Conservation (phyloP, 257 asterid genomes). For the Phtheirospermum japonicum region DNA sequence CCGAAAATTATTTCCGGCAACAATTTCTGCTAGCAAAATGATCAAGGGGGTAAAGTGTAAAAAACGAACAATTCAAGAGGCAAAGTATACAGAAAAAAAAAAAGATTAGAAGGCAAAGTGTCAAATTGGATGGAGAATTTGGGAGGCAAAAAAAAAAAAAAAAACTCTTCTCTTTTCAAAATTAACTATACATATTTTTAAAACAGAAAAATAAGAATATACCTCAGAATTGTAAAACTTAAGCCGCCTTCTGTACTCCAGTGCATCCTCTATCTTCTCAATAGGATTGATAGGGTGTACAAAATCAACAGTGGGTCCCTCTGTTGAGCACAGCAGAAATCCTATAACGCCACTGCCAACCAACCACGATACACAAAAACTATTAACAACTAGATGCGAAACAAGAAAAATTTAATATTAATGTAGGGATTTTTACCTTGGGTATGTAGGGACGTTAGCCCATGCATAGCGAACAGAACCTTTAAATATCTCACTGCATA, state of each 20-base stretch:
- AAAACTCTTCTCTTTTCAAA: too few relatives aligned
- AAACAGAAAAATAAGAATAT: constrained; percentile 16
- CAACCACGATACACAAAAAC: constrained; percentile 15
- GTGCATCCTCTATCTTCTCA: constrained; percentile 76
- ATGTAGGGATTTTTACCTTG: constrained; percentile 49
- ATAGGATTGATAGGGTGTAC: constrained; percentile 86
- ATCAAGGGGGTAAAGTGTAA: too few relatives aligned
- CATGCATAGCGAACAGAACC: constrained; percentile 94
- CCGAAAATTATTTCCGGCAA: too few relatives aligned
- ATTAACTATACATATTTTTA: not conserved
- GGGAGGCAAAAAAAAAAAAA: too few relatives aligned
- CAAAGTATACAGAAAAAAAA: too few relatives aligned
- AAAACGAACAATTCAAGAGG: too few relatives aligned
- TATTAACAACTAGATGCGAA: constrained; percentile 4
- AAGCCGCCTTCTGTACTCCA: constrained; percentile 59
- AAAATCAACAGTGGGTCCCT: constrained; percentile 84
- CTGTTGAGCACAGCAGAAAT: constrained; percentile 75
- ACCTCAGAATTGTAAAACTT: constrained; percentile 91
- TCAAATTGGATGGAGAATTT: too few relatives aligned
- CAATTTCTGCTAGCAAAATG: too few relatives aligned
- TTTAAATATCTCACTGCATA: constrained; percentile 71
- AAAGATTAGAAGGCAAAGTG: too few relatives aligned
- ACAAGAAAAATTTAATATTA: not conserved
- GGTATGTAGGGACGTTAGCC: constrained; percentile 96
- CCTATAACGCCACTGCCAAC: constrained; percentile 82